phyloP scores from a whole-genome alignment of 495 filamentous ascomycete species.

The Neurospora sublineolata region DNA sequence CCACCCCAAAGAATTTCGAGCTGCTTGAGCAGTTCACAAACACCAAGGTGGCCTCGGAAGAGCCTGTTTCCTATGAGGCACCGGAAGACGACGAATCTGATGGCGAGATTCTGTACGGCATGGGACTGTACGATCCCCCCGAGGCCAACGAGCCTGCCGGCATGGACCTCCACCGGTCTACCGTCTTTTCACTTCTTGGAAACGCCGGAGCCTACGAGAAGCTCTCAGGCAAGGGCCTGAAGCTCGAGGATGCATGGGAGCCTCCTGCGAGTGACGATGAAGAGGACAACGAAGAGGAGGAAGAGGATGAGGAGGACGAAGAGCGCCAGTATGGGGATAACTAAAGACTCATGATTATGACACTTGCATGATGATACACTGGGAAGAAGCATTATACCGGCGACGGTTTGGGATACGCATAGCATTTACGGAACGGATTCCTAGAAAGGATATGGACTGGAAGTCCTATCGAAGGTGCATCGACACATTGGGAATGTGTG shows the following conservation, averaged over 20 bases:
- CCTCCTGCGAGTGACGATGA: constrained; percentile 53
- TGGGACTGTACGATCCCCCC: constrained; percentile 71
- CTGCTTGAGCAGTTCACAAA: constrained; percentile 15
- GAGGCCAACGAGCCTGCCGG: constrained; percentile 25
- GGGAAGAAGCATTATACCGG: not conserved
- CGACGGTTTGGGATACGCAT: not conserved
- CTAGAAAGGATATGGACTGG: not conserved
- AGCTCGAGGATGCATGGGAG: constrained; percentile 73
- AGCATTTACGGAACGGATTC: not conserved
- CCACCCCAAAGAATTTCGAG: constrained; percentile 48
- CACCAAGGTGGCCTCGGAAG: constrained; percentile 28
- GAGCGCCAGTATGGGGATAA: constrained; percentile 13
- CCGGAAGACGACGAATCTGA: constrained; percentile 32
- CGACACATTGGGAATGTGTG: not conserved
- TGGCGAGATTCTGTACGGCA: constrained; percentile 65
- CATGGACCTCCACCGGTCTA: constrained; percentile 34
- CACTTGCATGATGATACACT: not conserved
- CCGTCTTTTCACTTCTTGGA: constrained; percentile 38
- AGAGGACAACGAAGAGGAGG: constrained; percentile 42
- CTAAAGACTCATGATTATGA: not conserved
- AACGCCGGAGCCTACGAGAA: constrained; percentile 21
- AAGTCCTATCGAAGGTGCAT: not conserved
- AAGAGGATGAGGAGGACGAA: constrained; percentile 23
- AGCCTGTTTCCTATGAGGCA: constrained; percentile 33
- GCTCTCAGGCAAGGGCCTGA: constrained; percentile 57